Base-by-base conservation (phyloP, 2,329 filamentous ascomycete genomes). In the Pestalotiopsis sp. region DNA sequence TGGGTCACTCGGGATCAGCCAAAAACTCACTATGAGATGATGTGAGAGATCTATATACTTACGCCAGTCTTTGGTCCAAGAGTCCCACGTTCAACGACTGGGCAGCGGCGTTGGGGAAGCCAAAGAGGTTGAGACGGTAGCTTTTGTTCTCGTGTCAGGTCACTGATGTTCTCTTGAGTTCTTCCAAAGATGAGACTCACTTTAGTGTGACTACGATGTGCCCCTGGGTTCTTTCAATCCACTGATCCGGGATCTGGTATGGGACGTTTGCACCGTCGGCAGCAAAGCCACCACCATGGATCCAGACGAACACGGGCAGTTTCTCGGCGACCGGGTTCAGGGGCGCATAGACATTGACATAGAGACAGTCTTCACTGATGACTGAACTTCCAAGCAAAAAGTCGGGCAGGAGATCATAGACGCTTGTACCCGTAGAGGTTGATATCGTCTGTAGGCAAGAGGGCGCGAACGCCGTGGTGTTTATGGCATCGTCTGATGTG, bases 31-130 rank as follows among this genome's bases (percentile, higher is more conserved):
- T 2, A 14, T 45, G 41, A 17, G 4, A 45, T 17, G 41, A 5
- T 5, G 12, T 45, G 6, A 9, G 6, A 52, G 45, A 9, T 52
- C 12, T 59, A 27, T 23, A 11, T 59, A 27, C 27, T 36, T 6
- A 27, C 27, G 83, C 84, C 11, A 80, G 72, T 4, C 85, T 81
- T 72, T 87, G 84, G 73, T 89, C 86, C 3, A 82, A 77, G 2
- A 87, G 73, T 0, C 84, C 85, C 5, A 85, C 70, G 66, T 87
- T 88, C 64, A 81, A 78, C 7, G 68, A 77, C 63, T 70, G 38
- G 1, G 73, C 76, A 1, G 73, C 71, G 1, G 76, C 75, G 70
- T 74, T 75, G 52, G 77, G 77, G 69, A 76, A 79, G 13, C 77
- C 78, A 56, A 78, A 75, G 64, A 79, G 78, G 67, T 78, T 78